A percentile compares a stretch with the other conserved stretches of the same genome.
These are phyloP conservation scores for Lenwebbia sp. DNA, from an alignment of 345 rosid genomes.

Conservation along the genomic window DNA sequence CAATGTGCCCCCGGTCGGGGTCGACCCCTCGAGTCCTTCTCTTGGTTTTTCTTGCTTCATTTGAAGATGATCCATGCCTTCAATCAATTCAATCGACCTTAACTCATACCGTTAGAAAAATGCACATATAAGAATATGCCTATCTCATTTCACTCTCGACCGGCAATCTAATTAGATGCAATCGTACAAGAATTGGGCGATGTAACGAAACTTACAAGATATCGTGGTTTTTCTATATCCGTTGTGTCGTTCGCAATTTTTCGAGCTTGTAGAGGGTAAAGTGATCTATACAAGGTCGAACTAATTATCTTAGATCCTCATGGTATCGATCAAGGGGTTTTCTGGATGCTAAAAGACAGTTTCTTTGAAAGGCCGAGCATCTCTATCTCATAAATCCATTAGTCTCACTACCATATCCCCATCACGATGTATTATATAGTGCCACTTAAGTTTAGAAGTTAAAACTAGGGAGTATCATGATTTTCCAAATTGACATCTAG, in stretches of 20 bases:
- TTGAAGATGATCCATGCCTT: no score
- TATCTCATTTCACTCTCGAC: no score
- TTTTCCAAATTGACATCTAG: neutral
- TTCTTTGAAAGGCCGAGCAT: no score
- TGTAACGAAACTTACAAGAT: neutral
- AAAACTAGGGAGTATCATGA: neutral
- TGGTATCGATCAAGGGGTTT: neutral
- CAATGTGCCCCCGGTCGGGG: neutral
- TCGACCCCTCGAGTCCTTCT: neutral
- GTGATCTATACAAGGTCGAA: no score
- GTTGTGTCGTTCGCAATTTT: neutral
- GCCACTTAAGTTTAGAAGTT: neutral
- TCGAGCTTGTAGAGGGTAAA: neutral
- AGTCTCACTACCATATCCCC: neutral
- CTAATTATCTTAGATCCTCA: accelerated
- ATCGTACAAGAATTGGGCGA: neutral
- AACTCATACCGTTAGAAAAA: neutral
- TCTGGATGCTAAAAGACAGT: neutral
- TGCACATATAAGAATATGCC: neutral
- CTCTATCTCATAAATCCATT: no score
- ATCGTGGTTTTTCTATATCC: no score
- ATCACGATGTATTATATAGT: neutral
- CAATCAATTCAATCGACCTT: neutral
- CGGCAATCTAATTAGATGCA: neutral
- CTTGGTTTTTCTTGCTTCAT: neutral